Evolutionary conservation across 805 yeast species (phyloP), one percentile per base, ranked within the genome.

Genomic region (Sugiyamaella floridensis): DNA sequence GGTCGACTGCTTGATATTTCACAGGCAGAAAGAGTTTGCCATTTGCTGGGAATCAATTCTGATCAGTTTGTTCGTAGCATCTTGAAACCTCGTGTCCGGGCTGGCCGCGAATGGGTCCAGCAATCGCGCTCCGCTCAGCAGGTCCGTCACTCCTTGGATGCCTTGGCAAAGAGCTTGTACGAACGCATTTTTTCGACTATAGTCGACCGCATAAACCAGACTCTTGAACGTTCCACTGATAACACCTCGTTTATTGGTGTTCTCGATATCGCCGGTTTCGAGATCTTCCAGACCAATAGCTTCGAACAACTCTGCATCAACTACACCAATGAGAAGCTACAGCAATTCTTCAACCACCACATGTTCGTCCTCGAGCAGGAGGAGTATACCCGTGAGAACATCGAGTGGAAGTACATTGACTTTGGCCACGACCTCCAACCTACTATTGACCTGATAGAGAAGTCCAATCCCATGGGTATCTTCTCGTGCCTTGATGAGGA

Each of bases 301-400:
- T 93, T 93, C 67, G 99, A 93, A 68, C 99, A 93, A 71, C 77
- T 93, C 57, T 93, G 99, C 74, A 93, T 93, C 72, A 93, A 93
- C 67, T 68, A 68, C 49, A 58, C 60, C 20, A 57, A 57, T 40
- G 99, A 93, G 70, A 92, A 90, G 71, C 76, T 93, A 57, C 99
- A 93, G 73, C 99, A 93, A 69, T 93, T 92, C 67, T 93, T 93
- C 68, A 93, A 93, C 69, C 97, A 93, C 66, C 81, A 92, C 67
- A 93, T 97, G 57, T 80, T 93, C 69, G 95, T 93, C 63, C 86
- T 96, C 1, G 99, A 93, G 70, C 99, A 93, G 72, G 98, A 93
- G 61, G 98, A 93, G 65, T 93, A 93, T 64, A 89, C 88, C 47
- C 83, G 85, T 60, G 99, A 93, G 68, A 84, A 89, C 67, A 95